Evolutionary conservation across 31 red algal species (phyloP).

Genomic region (Asparagopsis taxiformis): DNA sequence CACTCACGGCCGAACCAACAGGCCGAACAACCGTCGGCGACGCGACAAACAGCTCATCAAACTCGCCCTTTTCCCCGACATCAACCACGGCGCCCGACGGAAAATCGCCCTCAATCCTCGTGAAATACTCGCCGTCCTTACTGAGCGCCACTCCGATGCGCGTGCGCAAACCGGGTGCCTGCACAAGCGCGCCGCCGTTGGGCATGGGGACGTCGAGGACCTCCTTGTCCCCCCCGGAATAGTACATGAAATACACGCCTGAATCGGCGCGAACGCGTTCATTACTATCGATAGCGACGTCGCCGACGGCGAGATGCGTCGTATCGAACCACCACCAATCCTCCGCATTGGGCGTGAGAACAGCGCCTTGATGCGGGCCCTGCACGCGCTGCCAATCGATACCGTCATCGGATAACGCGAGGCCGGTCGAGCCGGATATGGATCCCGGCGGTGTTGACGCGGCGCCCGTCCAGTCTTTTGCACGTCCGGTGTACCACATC

Average conservation of each 20-base stretch:
- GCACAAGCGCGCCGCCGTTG: neutral
- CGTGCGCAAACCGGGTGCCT: constrained; percentile 42
- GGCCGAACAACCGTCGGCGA: constrained; percentile 31
- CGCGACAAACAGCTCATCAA: constrained; percentile 46
- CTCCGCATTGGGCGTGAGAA: constrained; percentile 68
- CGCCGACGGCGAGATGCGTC: constrained; percentile 24
- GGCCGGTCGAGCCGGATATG: constrained; percentile 40
- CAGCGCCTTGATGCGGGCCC: constrained; percentile 52
- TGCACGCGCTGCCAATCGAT: constrained; percentile 52
- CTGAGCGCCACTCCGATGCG: constrained; percentile 69
- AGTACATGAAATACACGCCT: constrained; percentile 76
- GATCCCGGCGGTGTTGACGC: constrained; percentile 21
- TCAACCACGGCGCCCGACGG: constrained; percentile 60
- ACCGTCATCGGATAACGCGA: constrained; percentile 62
- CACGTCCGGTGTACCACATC: constrained; percentile 67
- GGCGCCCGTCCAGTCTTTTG: constrained; percentile 9
- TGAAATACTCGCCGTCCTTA: constrained; percentile 78
- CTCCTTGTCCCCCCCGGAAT: constrained; percentile 48
- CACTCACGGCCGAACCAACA: neutral
- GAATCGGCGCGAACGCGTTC: constrained; percentile 35
- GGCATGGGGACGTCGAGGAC: neutral
- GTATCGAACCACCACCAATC: constrained; percentile 79
- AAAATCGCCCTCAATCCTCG: constrained; percentile 60
- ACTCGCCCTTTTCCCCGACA: constrained; percentile 23
- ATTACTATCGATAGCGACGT: constrained; percentile 41